A percentile compares a stretch with the other conserved stretches of the same genome.
phyloP scores from a whole-genome alignment of 768 basidiomycete species.

The Mycena galericulata region DNA sequence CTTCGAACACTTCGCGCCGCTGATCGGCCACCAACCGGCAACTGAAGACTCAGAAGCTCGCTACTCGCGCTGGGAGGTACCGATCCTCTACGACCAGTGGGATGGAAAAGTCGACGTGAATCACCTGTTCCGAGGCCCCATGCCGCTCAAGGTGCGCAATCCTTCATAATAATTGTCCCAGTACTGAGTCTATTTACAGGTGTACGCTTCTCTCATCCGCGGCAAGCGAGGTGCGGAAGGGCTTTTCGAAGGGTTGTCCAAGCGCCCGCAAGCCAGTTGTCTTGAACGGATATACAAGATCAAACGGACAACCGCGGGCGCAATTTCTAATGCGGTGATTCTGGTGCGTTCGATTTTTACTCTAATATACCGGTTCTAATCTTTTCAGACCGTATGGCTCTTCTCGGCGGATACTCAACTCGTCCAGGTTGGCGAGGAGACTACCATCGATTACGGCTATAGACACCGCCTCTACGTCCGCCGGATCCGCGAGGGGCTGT shows the following conservation, averaged over 20 bases:
- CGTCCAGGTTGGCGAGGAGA: conserved; percentile 2
- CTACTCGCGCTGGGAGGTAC: neutral
- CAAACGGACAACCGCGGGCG: neutral
- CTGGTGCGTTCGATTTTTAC: neutral
- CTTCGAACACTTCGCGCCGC: neutral
- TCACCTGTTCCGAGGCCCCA: neutral
- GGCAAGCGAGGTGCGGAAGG: neutral
- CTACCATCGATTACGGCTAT: neutral
- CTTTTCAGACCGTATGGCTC: neutral
- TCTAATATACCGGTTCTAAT: neutral
- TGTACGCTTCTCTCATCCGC: neutral
- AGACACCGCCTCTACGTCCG: neutral
- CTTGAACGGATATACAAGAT: neutral
- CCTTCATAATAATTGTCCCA: neutral
- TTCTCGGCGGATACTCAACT: neutral
- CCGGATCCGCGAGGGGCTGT: conserved; percentile 1
- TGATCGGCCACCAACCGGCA: neutral
- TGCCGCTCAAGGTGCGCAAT: neutral
- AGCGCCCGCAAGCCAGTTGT: neutral
- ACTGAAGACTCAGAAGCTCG: neutral
- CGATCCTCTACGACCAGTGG: neutral
- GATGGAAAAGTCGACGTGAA: neutral
- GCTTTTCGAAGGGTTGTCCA: neutral
- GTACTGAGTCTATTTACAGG: neutral
- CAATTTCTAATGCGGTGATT: neutral